Base-by-base conservation (phyloP, 352 stramenopile genomes). In the Blastocystis sp. region DNA sequence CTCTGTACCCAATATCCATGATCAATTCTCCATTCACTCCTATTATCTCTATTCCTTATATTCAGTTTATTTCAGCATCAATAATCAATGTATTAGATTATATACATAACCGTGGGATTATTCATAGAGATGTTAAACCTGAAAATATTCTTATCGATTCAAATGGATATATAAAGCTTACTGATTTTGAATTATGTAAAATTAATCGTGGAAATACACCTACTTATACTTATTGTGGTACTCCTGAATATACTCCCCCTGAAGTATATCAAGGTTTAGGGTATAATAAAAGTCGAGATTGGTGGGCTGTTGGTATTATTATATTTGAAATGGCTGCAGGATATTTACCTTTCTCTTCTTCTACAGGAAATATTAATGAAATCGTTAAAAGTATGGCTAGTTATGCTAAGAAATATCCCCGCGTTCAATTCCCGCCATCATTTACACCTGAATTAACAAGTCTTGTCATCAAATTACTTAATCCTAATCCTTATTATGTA, bases 291-390 rank as follows among this genome's bases (percentile, higher is more conserved):
- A 77, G 84, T 56, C 80, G 81, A 0, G 82, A 93, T 67, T 82
- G 89, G 13, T 93, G 82, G 82, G 86, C 76, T 3, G 66, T 93
- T n/a, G 82, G 83, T 10, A 82, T 91, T 16, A 89, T 93, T 49
- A 81, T 91, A 72, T 93, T n/a, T n/a, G n/a, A n/a, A n/a, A n/a
- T n/a, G n/a, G n/a, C n/a, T n/a, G n/a, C n/a, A n/a, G 52, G 52
- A 3, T 11, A 16, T 2, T 42, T 42, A 0, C 35, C 52, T 2
- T 62, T 62, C 28, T 39, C 48, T 9, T n/a, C n/a, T n/a, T n/a
- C n/a, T n/a, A n/a, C n/a, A n/a, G 52, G 52, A 4, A 28, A n/a
- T 11, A 62, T 40, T 16, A 21, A 37, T 3, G 21, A 54, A 42
- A 19, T 62, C 11, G 32, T 62, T 25, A 49, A 49, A 13, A 28